A percentile compares a stretch with the other conserved stretches of the same genome.
These are phyloP conservation scores for Pythium phragmitis DNA, from an alignment of 352 stramenopile species.

Conservation along the genomic window DNA sequence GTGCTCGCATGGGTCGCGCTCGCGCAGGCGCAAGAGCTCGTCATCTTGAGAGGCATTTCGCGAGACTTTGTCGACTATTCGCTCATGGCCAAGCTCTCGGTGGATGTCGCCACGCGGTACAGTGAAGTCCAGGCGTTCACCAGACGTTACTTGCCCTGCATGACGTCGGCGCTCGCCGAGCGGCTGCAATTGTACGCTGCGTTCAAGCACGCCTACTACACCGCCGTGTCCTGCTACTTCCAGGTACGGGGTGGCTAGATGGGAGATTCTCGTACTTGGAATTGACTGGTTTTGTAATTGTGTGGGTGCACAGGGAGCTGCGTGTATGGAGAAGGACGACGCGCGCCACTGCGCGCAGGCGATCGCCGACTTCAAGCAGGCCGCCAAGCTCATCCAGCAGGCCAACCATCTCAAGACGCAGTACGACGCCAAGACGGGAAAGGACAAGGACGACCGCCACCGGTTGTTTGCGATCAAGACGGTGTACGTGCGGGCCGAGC, in stretches of 20 bases:
- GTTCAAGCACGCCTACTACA: conserved; percentile 70
- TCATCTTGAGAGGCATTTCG: conserved; percentile 59
- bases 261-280: background rate
- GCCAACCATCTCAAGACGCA: conserved; percentile 33
- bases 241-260: conserved; percentile 27
- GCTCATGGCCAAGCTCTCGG: conserved; percentile 64
- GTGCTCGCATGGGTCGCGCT: conserved; percentile 58
- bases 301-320: conserved; percentile 29
- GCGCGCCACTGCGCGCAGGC: conserved; percentile 47
- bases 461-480: conserved; percentile 37
- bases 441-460: conserved; percentile 36
- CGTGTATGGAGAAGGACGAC: conserved; percentile 55
- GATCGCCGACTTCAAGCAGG: conserved; percentile 61
- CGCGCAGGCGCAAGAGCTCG: conserved; percentile 64
- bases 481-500: conserved; percentile 53
- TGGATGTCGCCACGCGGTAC: conserved; percentile 55
- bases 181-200: conserved; percentile 42
- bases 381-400: conserved; percentile 35
- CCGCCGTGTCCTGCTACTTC: conserved; percentile 54
- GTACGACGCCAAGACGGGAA: conserved; percentile 39
- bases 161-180: conserved; percentile 38
- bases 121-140: conserved; percentile 38
- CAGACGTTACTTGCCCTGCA: conserved; percentile 34
- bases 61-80: conserved; percentile 58
- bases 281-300: background rate